Base-by-base conservation (phyloP, 495 filamentous ascomycete species). In the Penicillium crystallinum region DNA sequence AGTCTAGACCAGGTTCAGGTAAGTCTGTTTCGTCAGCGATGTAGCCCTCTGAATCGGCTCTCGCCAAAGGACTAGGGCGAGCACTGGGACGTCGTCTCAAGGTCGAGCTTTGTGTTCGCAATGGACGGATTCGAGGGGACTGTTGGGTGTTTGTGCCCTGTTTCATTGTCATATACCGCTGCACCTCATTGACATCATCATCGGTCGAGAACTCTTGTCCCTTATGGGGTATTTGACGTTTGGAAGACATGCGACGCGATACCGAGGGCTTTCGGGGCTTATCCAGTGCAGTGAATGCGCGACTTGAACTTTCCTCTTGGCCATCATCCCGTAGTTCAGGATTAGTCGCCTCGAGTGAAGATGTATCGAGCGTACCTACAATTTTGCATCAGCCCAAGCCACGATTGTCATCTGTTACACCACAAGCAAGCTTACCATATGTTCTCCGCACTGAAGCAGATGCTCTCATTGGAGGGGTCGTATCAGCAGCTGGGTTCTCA, bases 201-300 rank as follows among this genome's bases (percentile, higher is more conserved):
- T 99, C 93, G 18, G 89, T 91, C 8, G 91, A 96, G 68, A 97
- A 99, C 55, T 89, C 82, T 64, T 90, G 89, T 12, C 90, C 87
- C 55, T 86, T 85, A 57, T 91, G 83, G 15, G 89, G 90, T 14
- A 80, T 77, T 52, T 82, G 78, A 8, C 83, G 77, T 58, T 83
- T 86, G n/a, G 86, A 87, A 25, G 90, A 89, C 55, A 83, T 76
- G 41, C 88, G 81, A 46, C 88, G 86, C 37, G 80, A 63, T 68
- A 90, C 80, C 19, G 77, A 63, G 11, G 88, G 89, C 63, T 89
- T 91, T 61, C 82, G 84, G n/a, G 82, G 75, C 53, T 77, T 81
- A 54, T 76, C 69, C 12, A 83, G 73, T 63, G 59, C 64, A n/a
- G 36, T 55, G 46, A 49, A 54, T 4, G 55, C 43, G 42, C 65